These are phyloP conservation scores for Agaricales sp. DNA, from an alignment of 1,284 basidiomycete species.

Conservation along the genomic window DNA sequence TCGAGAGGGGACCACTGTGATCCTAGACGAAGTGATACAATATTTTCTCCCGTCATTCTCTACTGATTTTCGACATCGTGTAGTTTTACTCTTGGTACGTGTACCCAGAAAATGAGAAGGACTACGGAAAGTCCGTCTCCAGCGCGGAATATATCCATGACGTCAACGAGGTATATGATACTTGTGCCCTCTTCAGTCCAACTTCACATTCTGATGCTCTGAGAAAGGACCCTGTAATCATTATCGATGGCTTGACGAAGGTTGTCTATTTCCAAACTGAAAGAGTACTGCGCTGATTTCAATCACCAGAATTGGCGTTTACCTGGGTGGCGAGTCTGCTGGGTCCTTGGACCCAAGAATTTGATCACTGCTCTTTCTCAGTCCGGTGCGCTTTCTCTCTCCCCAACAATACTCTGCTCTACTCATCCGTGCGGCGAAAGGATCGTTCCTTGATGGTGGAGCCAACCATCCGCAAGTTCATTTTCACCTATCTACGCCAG, in stretches of 20 bases:
- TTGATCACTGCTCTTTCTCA: slow-evolving; percentile 81
- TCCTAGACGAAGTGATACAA: slow-evolving; percentile 72
- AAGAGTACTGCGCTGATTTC: not conserved
- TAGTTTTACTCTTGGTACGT: slow-evolving; percentile 91
- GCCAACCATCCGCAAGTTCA: slow-evolving; percentile 73
- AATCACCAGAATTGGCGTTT: slow-evolving; percentile 69
- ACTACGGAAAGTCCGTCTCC: slow-evolving; percentile 72
- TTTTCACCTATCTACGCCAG: not conserved
- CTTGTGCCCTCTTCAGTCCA: slow-evolving; percentile 1
- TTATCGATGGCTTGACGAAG: slow-evolving; percentile 92
- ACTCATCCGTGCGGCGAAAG: slow-evolving; percentile 21
- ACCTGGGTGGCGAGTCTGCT: slow-evolving; percentile 90
- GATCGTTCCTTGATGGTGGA: slow-evolving; percentile 83
- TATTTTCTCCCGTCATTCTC: not conserved
- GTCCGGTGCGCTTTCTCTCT: slow-evolving; percentile 38
- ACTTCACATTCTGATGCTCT: not conserved
- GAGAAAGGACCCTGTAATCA: slow-evolving; percentile 59
- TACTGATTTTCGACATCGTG: slow-evolving; percentile 1
- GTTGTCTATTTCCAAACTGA: slow-evolving; percentile 23
- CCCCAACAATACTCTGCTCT: not conserved
- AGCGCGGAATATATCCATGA: slow-evolving; percentile 80
- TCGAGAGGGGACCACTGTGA: slow-evolving; percentile 67
- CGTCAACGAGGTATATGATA: slow-evolving; percentile 56
- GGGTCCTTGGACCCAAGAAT: slow-evolving; percentile 93
- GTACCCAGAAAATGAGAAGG: slow-evolving; percentile 70